Percentiles rank a stretch among this genome's conserved stretches.
These are phyloP conservation scores for Fusarium proliferatum DNA, from an alignment of 2,329 filamentous ascomycete genomes.

Conservation along the genomic window DNA sequence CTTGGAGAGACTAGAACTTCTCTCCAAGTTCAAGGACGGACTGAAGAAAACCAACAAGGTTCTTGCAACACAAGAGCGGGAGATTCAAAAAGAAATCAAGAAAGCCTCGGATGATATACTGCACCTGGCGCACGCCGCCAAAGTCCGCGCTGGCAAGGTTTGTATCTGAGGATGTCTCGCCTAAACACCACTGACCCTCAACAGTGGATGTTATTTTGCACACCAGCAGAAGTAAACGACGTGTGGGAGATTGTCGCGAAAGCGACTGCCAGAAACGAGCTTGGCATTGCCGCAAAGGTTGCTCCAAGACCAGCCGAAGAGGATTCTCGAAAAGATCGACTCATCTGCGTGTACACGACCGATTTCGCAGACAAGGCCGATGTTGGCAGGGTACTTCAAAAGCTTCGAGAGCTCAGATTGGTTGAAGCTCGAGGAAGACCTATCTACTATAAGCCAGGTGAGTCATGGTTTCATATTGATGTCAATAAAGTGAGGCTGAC, in stretches of 20 bases:
- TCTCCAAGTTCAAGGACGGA: conserved; percentile 60
- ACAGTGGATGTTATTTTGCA: conserved; percentile 81
- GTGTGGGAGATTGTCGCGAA: conserved; percentile 75
- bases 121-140: conserved; percentile 67
- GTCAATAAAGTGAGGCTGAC: conserved; percentile 24
- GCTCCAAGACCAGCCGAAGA: conserved; percentile 62
- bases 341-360: conserved; percentile 83
- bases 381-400: conserved; percentile 73
- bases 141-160: conserved; percentile 75
- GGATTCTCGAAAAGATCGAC: conserved; percentile 56
- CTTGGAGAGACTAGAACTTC: conserved; percentile 59
- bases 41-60: conserved; percentile 54
- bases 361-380: conserved; percentile 78
- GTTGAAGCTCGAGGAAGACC: conserved; percentile 58
- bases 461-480: conserved; percentile 46
- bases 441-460: conserved; percentile 84
- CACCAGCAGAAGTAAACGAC: conserved; percentile 64
- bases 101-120: conserved; percentile 66
- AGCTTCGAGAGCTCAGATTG: conserved; percentile 71
- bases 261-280: conserved; percentile 73
- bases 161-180: not conserved
- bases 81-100: conserved; percentile 62
- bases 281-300: conserved; percentile 81
- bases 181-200: conserved; percentile 45
- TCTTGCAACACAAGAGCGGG: conserved; percentile 53